Evolutionary conservation across 192 early-diverging fungal species (phyloP).

Genomic region (Physocladia obscura): DNA sequence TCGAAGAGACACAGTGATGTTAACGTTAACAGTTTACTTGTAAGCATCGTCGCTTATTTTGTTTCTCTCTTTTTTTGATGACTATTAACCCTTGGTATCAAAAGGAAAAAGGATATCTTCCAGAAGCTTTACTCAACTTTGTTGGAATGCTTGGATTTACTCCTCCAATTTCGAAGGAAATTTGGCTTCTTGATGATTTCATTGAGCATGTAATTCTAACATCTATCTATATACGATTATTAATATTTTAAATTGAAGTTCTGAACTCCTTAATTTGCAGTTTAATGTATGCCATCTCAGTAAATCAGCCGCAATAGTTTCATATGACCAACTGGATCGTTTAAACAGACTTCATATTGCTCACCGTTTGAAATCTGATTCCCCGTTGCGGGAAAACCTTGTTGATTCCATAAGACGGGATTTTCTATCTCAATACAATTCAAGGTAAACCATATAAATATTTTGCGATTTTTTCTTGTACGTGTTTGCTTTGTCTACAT

Average conservation of each 20-base stretch:
- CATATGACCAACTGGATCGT: constrained; percentile 68
- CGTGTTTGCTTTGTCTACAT: background rate
- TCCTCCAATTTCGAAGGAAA: constrained; percentile 55
- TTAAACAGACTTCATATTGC: constrained; percentile 72
- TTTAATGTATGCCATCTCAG: constrained; percentile 64
- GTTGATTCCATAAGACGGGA: background rate
- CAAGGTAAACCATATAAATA: background rate
- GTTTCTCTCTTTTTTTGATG: background rate
- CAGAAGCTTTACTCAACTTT: constrained; percentile 85
- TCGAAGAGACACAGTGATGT: constrained; percentile 88
- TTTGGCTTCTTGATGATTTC: constrained; percentile 65
- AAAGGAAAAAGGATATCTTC: constrained; percentile 74
- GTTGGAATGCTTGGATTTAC: constrained; percentile 84
- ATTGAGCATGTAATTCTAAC: constrained; percentile 44
- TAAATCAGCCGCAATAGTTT: constrained; percentile 63
- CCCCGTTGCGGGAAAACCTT: background rate
- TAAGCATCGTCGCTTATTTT: constrained; percentile 16
- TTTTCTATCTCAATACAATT: background rate
- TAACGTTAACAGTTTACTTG: constrained; percentile 68
- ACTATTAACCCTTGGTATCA: background rate
- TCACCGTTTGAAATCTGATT: constrained; percentile 8
- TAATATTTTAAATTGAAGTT: background rate
- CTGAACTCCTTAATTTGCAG: constrained; percentile 27
- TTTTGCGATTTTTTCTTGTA: background rate
- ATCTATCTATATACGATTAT: background rate